Base-by-base conservation (phyloP, 441 rosid genomes). In the Macaranga tanarius region DNA sequence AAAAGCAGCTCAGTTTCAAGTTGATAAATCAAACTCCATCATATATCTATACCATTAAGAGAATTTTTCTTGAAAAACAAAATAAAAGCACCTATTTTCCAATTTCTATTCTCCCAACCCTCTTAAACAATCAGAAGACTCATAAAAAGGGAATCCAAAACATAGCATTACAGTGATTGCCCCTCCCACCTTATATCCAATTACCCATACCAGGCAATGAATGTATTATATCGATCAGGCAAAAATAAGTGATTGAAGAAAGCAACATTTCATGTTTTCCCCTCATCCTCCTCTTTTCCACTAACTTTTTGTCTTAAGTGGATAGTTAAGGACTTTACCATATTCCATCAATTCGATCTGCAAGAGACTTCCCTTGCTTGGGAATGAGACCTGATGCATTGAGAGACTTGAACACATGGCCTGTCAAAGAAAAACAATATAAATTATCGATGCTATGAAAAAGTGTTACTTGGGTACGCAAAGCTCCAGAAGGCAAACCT, bases 261-360 rank as follows among this genome's bases (percentile, higher is more conserved):
- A 58, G 25, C 26, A 58, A 58, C 17, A 25, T 15, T 57, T 23
- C 13, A 45, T 10, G 15, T 38, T 42, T 4, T 61, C n/a, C 64
- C 6, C 23, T n/a, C 47, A 42, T 42, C 7, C 38, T 11, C 64
- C n/a, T 64, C 57, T 16, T 44, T 42, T 31, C 10, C 13, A 7
- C 56, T 11, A 20, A 17, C 11, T 12, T 19, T 50, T 11, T 6
- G 15, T 11, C 22, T 40, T 28, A 55, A 52, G 16, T 15, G 31
- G 22, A 10, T n/a, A 62, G 44, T 55, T 58, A 50, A 25, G 65
- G 42, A 57, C 62, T 71, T 76, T 88, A 92, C 99, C 97, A 95
- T 67, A 95, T 80, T 78, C 99, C 93, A 57, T 95, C 99, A 5
- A 95, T 76, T 59, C 96, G 88, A 78, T 95, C 97, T 73, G 99